phyloP scores from a whole-genome alignment of 1,284 basidiomycete genomes.

The Ustanciosporium gigantosporum region DNA sequence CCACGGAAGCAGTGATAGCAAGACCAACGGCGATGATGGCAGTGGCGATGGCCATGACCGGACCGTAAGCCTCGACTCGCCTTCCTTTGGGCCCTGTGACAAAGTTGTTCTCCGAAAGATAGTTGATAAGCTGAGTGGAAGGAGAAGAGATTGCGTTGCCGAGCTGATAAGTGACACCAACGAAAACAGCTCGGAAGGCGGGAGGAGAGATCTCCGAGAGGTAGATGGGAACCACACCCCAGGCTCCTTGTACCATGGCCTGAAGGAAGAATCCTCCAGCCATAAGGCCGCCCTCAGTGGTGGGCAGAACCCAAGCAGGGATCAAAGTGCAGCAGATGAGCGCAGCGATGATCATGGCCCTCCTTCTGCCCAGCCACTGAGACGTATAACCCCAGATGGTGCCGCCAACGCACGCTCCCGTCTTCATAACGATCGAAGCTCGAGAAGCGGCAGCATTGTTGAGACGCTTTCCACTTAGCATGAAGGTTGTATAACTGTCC shows the following conservation, averaged over 20 bases:
- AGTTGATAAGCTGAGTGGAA: slow-evolving; percentile 47
- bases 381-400: slow-evolving; percentile 43
- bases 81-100: slow-evolving; percentile 4
- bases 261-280: slow-evolving; percentile 43
- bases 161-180: slow-evolving; percentile 46
- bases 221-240: slow-evolving; percentile 44
- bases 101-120: slow-evolving; percentile 35
- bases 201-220: slow-evolving; percentile 38
- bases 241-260: slow-evolving; percentile 42
- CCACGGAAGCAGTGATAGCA: slow-evolving; percentile 27
- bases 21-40: slow-evolving; percentile 38
- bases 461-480: slow-evolving; percentile 16
- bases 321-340: slow-evolving; percentile 32
- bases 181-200: slow-evolving; percentile 40
- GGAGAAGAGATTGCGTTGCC: slow-evolving; percentile 61
- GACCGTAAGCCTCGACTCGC: slow-evolving; percentile 38
- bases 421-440: slow-evolving; percentile 5
- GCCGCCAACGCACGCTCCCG: slow-evolving; percentile 38
- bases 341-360: slow-evolving; percentile 31
- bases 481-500: slow-evolving; percentile 44
- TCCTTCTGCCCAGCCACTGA: slow-evolving; percentile 33
- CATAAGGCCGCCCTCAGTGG: slow-evolving; percentile 30
- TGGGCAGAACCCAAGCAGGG: slow-evolving; percentile 49
- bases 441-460: slow-evolving; percentile 10
- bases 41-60: slow-evolving; percentile 43